Conservation (phyloP, 208 protist genomes). For the Trypanosoma melophagium region DNA sequence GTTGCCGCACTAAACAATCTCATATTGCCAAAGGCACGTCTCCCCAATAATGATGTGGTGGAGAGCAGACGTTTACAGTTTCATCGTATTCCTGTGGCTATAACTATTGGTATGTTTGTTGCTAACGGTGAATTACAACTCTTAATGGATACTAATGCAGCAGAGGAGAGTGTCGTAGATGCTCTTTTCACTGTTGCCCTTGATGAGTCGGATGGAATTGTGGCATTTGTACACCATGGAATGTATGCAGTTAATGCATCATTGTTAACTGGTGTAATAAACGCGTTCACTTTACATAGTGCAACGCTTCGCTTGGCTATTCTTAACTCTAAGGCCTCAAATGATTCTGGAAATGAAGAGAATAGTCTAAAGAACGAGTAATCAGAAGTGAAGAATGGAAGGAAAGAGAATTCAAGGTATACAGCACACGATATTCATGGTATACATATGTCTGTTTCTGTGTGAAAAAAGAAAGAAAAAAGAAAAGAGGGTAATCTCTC, state of each 20-base stretch:
- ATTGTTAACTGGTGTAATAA: slow-evolving; percentile 32
- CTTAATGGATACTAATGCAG: slow-evolving; percentile 69
- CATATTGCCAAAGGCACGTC: slow-evolving; percentile 54
- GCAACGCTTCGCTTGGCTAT: slow-evolving; percentile 25
- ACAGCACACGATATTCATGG: no score
- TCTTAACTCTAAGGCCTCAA: slow-evolving; percentile 6
- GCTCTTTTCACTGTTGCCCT: slow-evolving; percentile 63
- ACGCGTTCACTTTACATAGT: slow-evolving; percentile 7
- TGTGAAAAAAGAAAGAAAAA: no score
- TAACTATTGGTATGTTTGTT: slow-evolving; percentile 45
- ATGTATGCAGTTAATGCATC: slow-evolving; percentile 42
- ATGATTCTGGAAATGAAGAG: background rate
- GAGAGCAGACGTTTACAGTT: slow-evolving; percentile 43
- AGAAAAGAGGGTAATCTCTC: no score
- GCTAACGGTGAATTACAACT: slow-evolving; percentile 33
- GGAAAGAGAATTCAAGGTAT: slow-evolving; percentile 2
- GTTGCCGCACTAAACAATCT: slow-evolving; percentile 66
- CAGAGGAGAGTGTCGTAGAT: slow-evolving; percentile 74
- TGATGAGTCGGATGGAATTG: slow-evolving; percentile 47
- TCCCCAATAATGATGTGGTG: slow-evolving; percentile 72
- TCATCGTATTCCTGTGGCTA: slow-evolving; percentile 55
- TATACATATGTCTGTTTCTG: background rate
- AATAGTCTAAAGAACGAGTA: slow-evolving; percentile 7
- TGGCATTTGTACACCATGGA: slow-evolving; percentile 55
- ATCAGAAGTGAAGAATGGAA: background rate